phyloP scores from a whole-genome alignment of 2,329 filamentous ascomycete species.

The Coccinonectria pachysandricola region DNA sequence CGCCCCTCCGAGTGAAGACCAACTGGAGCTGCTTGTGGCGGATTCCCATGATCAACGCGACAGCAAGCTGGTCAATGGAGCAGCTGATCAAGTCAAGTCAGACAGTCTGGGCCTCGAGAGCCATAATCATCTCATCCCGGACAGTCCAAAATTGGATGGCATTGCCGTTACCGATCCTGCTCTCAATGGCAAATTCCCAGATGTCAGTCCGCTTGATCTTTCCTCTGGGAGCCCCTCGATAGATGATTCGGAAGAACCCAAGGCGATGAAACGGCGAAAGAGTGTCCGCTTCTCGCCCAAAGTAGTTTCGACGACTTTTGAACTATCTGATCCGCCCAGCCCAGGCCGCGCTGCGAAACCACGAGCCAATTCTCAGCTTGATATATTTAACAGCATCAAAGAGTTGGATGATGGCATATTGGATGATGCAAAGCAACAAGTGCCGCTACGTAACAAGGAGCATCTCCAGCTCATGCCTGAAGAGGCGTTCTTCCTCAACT shows the following conservation, averaged over 20 bases:
- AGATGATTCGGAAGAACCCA: conserved; percentile 11
- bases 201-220: too few relatives aligned
- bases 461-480: conserved; percentile 87
- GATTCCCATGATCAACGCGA: too few relatives aligned
- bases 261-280: conserved; percentile 39
- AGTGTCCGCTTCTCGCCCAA: conserved; percentile 61
- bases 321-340: conserved; percentile 41
- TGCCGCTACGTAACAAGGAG: conserved; percentile 47
- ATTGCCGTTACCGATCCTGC: not conserved
- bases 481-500: conserved; percentile 84
- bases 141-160: conserved; percentile 6
- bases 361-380: conserved; percentile 7
- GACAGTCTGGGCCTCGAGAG: too few relatives aligned
- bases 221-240: too few relatives aligned
- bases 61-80: too few relatives aligned
- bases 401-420: not conserved
- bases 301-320: conserved; percentile 54
- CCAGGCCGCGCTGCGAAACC: conserved; percentile 23
- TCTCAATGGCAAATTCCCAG: conserved; percentile 6
- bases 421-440: not conserved
- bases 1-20: too few relatives aligned
- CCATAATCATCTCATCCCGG: conserved; percentile 4
- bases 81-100: too few relatives aligned
- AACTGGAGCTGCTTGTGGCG: too few relatives aligned
- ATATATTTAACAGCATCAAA: conserved; percentile 2